phyloP scores from a whole-genome alignment of 768 basidiomycete species.

The Lactarius pseudohatsudake region DNA sequence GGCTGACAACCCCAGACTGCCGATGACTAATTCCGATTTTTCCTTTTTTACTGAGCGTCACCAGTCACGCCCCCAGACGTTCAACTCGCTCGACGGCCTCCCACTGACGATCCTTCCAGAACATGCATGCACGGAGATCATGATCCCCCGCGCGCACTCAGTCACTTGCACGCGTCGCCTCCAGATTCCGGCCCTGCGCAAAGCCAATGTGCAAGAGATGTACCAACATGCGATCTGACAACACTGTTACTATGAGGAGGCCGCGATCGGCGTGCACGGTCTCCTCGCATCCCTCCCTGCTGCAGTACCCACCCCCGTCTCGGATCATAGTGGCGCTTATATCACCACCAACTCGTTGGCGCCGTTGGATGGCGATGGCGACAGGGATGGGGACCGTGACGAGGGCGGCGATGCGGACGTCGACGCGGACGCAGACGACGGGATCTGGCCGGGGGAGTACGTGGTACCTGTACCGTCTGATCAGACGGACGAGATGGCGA shows the following conservation, averaged over 20 bases:
- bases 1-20: no score
- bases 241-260: constrained; percentile 20
- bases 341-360: neutral
- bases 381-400: no score
- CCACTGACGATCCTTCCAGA: constrained; percentile 11
- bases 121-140: constrained; percentile 1
- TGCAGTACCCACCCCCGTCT: no score
- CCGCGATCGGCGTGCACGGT: constrained; percentile 20
- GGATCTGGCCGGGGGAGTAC: constrained; percentile 17
- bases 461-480: neutral
- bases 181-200: neutral
- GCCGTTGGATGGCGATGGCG: neutral
- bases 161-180: constrained; percentile 6
- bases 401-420: neutral
- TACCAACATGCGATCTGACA: neutral
- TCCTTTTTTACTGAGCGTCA: no score
- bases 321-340: neutral
- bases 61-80: neutral
- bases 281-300: constrained; percentile 18
- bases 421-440: neutral
- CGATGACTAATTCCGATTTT: no score
- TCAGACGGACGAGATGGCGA: neutral
- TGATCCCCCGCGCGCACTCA: constrained; percentile 17
- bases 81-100: constrained; percentile 3
- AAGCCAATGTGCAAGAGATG: no score